Percentiles rank a stretch among this genome's conserved stretches.
phyloP scores from a whole-genome alignment of 2,329 filamentous ascomycete genomes.

The Exophiala xenobiotica region DNA sequence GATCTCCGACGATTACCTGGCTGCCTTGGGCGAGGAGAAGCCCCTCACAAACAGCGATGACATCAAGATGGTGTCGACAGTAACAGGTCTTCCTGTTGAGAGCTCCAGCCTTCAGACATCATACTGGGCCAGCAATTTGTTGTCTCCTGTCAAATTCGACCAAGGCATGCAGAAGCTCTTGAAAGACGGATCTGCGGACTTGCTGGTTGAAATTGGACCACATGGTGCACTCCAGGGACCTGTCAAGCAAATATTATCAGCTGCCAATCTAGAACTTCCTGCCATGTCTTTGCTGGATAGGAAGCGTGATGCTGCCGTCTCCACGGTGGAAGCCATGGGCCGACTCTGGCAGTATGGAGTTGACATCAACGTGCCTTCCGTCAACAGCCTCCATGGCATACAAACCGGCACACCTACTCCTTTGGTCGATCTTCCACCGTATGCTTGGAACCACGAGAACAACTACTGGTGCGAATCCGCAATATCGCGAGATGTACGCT shows the following conservation, averaged over 20 bases:
- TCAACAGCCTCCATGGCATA: constrained; percentile 3
- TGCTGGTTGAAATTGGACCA: constrained; percentile 38
- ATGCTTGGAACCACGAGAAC: constrained; percentile 52
- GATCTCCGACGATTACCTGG: constrained; percentile 31
- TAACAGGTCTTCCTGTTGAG: constrained; percentile 30
- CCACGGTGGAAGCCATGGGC: constrained; percentile 17
- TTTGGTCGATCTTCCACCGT: constrained; percentile 41
- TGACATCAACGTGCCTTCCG: constrained; percentile 5
- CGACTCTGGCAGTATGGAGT: constrained; percentile 7
- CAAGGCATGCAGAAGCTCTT: constrained; percentile 18
- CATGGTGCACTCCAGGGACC: constrained; percentile 38
- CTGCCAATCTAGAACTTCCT: constrained; percentile 5
- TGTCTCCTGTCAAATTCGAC: constrained; percentile 30
- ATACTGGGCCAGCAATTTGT: constrained; percentile 34
- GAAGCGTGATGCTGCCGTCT: constrained; percentile 22
- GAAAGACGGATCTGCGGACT: constrained; percentile 20
- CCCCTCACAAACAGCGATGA: background rate
- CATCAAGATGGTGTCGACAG: constrained; percentile 27
- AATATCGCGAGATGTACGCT: constrained; percentile 42
- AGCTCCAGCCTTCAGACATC: background rate
- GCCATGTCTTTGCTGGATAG: constrained; percentile 27
- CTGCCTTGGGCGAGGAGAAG: constrained; percentile 13
- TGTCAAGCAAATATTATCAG: constrained; percentile 30
- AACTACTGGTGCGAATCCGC: constrained; percentile 47
- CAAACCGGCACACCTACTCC: background rate